Conservation (phyloP, 345 rosid species). For the Diplotaxis tenuifolia region DNA sequence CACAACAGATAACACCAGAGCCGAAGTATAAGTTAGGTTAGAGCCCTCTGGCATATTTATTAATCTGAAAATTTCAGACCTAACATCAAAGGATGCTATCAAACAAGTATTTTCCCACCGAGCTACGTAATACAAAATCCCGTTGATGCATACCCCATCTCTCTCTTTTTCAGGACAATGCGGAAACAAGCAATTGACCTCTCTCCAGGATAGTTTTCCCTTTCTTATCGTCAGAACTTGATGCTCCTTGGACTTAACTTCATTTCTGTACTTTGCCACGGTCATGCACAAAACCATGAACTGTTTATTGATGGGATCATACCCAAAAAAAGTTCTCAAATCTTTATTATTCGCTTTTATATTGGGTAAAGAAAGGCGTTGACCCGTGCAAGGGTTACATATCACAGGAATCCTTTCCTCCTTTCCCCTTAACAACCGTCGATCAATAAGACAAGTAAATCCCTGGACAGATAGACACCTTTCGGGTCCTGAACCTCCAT, state of each 20-base stretch:
- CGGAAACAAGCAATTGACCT: neutral
- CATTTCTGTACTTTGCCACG: neutral
- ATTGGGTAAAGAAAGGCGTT: neutral
- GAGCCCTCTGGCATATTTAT: neutral
- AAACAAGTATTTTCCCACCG: neutral
- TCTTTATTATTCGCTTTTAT: neutral
- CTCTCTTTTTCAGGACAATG: neutral
- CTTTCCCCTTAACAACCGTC: neutral
- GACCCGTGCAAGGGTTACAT: slow-evolving; percentile 8
- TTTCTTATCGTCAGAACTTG: slow-evolving; percentile 5
- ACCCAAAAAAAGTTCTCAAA: neutral
- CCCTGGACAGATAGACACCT: neutral
- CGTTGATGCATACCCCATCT: neutral
- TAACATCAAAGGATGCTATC: slow-evolving; percentile 14
- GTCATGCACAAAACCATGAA: slow-evolving; percentile 2
- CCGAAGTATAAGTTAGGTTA: too few relatives aligned
- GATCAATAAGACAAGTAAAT: neutral
- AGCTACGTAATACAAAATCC: slow-evolving; percentile 6
- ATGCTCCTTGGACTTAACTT: neutral
- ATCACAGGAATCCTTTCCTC: neutral
- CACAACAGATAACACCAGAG: neutral
- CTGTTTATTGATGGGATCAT: neutral
- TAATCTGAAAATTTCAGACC: neutral
- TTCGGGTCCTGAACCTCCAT: neutral
- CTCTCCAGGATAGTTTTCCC: neutral